Evolutionary conservation across 306 rosid genomes (phyloP), one percentile per base, ranked within the genome.

Genomic region (Trichosanthes truncata): DNA sequence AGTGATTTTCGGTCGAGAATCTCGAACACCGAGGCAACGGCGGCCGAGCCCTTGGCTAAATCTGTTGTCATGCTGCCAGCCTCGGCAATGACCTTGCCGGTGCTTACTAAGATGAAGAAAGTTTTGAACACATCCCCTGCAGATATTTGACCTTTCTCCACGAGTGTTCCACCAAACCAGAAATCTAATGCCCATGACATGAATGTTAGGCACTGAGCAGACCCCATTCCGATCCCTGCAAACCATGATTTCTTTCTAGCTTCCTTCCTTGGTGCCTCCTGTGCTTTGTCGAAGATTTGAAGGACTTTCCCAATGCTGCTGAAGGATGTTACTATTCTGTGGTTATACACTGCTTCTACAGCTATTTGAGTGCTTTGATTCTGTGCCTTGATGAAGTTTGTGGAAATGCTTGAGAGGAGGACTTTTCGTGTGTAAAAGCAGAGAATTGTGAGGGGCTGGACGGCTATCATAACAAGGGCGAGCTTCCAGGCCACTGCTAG

Each of bases 51-150:
- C 61, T 91, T 95, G 43, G 98, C 98, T 23, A 95, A 86, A 83
- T 92, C 97, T 51, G 97, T 90, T 61, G 98, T 95, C 98, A 95
- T 92, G 84, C 98, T 95, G 29, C 98, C 98, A 3, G 98, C 98
- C 0, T 95, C 98, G n/a, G 98, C 99, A 14, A 93, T 95, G 36
- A 95, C 97, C 80, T 95, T 95, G 1, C 99, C 97, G 7, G 97
- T 95, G 82, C 97, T 95, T 0, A 95, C 94, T 82, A 95, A 83
- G 7, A 93, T 92, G 81, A 95, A 95, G 81, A 95, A 95, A 25
- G 99, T 95, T 67, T 88, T 95, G 86, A 95, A 92, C 83, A 95
- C 97, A 83, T 87, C 99, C 45, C 99, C 97, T 20, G 99, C 88
- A 29, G 97, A 89, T 52, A 95, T 90, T 17, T 90, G 86, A 13